Base-by-base conservation (phyloP, 2,329 filamentous ascomycete genomes). In the Fusarium sterilihyphosum region DNA sequence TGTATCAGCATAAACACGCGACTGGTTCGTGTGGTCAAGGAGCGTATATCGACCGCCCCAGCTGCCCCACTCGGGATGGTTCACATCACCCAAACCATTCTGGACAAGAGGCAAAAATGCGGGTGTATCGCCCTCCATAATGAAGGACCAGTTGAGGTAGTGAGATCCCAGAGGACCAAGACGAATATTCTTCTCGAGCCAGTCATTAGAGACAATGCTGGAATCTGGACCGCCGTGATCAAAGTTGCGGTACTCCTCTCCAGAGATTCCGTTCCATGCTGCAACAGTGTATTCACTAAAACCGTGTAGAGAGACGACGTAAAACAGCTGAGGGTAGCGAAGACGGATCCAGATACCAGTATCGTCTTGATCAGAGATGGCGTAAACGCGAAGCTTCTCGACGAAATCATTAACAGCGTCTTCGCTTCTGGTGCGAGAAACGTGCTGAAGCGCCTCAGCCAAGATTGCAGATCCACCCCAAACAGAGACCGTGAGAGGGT, bases 361-460 rank as follows among this genome's bases (percentile, higher is more conserved):
- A 59, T 91, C 85, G 57, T 91, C 89, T 69, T 91, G 89, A 70
- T 91, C 89, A 6, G 87, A 89, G 60, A 91, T 89, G 18, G 88
- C 81, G 72, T 89, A 89, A 13, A 89, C 83, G 3, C 87, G 82
- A 2, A 89, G 74, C 61, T 85, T 86, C 2, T 79, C 70, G 0
- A 82, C 79, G 14, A 88, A 81, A 0, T 61, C 65, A 0, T 80
- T 76, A 0, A 82, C 77, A 0, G 85, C 83, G 44, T n/a, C 74
- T 63, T 35, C 74, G 46, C 67, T 73, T 74, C 24, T 77, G 0
- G 65, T 74, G 5, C 63, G 56, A 3, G 61, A 59, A 18, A 86
- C 81, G 6, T 85, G 80, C 22, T 83, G 77, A 4, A 89, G 80
- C 1, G 84, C 85, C 52, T 87, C 84, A 2, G 87, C 87, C 3